phyloP scores from a whole-genome alignment of 1,139 yeast genomes.

The Schwanniomyces etchellsii region DNA sequence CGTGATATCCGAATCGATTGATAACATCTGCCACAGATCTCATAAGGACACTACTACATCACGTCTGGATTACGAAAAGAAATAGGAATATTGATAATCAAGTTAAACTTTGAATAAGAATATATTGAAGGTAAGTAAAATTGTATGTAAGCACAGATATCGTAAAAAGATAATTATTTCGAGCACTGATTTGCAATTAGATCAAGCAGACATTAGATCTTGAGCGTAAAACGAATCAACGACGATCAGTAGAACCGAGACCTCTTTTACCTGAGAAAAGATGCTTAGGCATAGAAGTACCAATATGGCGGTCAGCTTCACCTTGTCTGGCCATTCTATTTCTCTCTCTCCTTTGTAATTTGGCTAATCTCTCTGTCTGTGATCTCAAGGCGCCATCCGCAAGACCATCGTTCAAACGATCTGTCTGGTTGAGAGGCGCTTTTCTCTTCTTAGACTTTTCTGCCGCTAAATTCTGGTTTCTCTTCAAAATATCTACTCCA shows the following conservation, averaged over 20 bases:
- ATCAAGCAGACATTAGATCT: no score
- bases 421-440: constrained; percentile 56
- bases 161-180: no score
- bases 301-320: constrained; percentile 90
- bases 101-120: no score
- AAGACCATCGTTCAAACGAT: constrained; percentile 84
- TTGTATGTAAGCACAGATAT: no score
- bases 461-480: constrained; percentile 43
- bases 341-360: constrained; percentile 89
- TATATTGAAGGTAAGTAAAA: no score
- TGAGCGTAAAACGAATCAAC: constrained; percentile 26
- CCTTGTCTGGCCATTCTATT: constrained; percentile 90
- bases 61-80: no score
- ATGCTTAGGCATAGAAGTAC: constrained; percentile 87
- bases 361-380: constrained; percentile 83
- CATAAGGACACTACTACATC: no score
- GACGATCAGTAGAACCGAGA: constrained; percentile 78
- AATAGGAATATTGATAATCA: no score
- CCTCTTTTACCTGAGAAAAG: constrained; percentile 95
- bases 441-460: constrained; percentile 39
- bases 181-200: no score
- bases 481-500: constrained; percentile 72
- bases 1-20: constrained; percentile 4
- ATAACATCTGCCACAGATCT: no score
- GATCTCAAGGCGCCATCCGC: constrained; percentile 74